Evolutionary conservation across 2,329 filamentous ascomycete species (phyloP), one percentile per base, ranked within the genome.

Genomic region (Clarireedia homoeocarpa): DNA sequence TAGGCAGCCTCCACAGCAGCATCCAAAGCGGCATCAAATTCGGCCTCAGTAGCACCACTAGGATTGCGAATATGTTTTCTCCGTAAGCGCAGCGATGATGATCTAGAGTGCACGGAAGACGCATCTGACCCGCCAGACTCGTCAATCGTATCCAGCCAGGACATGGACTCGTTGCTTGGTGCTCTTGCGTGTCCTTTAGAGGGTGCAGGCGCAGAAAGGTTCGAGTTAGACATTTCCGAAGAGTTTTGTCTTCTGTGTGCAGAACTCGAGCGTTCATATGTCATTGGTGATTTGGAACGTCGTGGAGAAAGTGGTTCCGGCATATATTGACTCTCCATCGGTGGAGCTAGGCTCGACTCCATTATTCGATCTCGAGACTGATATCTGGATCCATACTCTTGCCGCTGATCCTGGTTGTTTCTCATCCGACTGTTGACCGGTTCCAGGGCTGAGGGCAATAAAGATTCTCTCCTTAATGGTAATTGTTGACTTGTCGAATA

Each of bases 1-100:
- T 97, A 99, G 5, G 92, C 94, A 51, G 92, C 92, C 71, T 97
- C 94, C 7, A 97, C 91, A 14, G 94, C 94, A 24, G 91, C 92
- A 72, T 97, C 92, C 45, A 97, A 77, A 4, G 94, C 94, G 7
- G 90, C 91, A 71, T 96, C 91, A 62, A 97, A 96, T 67, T 96
- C 91, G 6, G 89, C 86, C 69, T 95, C 89, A 0, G 89, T 94
- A 30, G 80, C 83, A 46, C 84, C 84, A 61, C 88, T 92, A 2
- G 78, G 69, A 38, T 77, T 77, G 49, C 86, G 82, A 53, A 89
- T 81, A 61, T 88, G 85, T 66, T 86, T 89, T 61, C 86, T 79
- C 59, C 82, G 79, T 48, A 88, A 72, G 45, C 83, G 80, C 57
- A 85, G 73, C 1, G 86, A 89, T 0, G 88, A 91, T 4, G 86